Base-by-base conservation (phyloP, 1,284 basidiomycete genomes). In the Butyriboletus appendiculatus region DNA sequence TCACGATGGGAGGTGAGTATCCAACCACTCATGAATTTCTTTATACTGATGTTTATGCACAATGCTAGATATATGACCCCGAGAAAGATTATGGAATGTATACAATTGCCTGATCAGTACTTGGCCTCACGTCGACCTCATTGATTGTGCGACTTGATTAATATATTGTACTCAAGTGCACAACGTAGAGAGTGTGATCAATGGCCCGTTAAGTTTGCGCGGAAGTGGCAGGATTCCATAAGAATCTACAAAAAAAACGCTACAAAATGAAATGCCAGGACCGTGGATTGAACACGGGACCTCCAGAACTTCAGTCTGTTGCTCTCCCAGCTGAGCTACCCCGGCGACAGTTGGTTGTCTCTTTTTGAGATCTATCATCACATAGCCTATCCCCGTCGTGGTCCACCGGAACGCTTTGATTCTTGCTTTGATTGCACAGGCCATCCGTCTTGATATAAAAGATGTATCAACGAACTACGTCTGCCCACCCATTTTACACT, bases 21-120 rank as follows among this genome's bases (percentile, higher is more conserved):
- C 8, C 16, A 3, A 40, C 9, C 4, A 15, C 15, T 35, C 43
- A 4, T 15, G 14, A 20, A 47, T 44, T 45, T 39, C 22, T 35
- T 12, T 41, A 15, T 39, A 5, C 38, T 53, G 16, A 64, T 48
- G 15, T 16, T 33, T 33, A 30, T 41, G 53, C 42, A 26, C 41
- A 10, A 34, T 38, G 11, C 39, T 34, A 91, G 90, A 83, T 96
- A 11, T 97, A 94, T 61, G 93, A 96, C 65, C 92, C 94, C 0
- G 90, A 94, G 76, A 95, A 90, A 77, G 86, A 84, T 59, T 96
- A 96, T 60, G 92, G 93, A 26, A 87, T 91, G 60, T 96, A 96
- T 64, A 92, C 89, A 9, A 90, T 92, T 63, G 84, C 86, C 38
- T 86, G 62, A 73, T 26, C 24, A n/a, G 24, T 58, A n/a, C 28